phyloP scores from a whole-genome alignment of 345 rosid species.

The Eucalyptus sideroxylon region DNA sequence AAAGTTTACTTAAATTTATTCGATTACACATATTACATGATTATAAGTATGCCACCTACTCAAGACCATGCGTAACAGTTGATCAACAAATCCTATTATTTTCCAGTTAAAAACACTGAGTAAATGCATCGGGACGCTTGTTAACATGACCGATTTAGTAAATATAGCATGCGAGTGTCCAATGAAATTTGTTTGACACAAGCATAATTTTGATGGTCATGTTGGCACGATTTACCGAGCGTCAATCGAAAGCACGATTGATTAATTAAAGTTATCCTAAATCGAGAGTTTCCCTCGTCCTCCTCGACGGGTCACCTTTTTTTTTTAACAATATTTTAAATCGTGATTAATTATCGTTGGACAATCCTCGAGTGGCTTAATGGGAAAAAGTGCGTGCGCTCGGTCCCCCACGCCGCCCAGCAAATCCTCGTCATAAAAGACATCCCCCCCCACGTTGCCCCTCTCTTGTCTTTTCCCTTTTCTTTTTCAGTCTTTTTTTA shows the following conservation, averaged over 20 bases:
- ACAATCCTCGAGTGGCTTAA: not conserved
- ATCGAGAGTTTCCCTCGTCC: not conserved
- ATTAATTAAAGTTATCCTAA: not conserved
- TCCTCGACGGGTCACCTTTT: not conserved
- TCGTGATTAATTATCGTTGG: not conserved
- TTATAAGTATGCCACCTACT: not conserved
- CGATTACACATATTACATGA: accelerated
- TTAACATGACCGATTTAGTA: not conserved
- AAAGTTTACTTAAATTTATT: no score
- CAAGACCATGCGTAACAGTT: not conserved
- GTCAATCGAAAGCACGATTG: no score
- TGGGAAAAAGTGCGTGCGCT: not conserved
- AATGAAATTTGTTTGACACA: not conserved
- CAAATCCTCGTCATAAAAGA: not conserved
- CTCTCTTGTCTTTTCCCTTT: not conserved
- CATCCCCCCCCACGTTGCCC: not conserved
- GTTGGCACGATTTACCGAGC: not conserved
- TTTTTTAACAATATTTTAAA: not conserved
- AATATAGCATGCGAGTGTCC: not conserved
- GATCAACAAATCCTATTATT: not conserved
- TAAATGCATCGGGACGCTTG: not conserved
- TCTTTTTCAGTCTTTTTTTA: not conserved
- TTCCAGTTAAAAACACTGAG: accelerated
- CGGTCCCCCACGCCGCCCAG: not conserved
- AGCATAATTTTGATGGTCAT: not conserved